phyloP scores from a whole-genome alignment of 306 rosid species.

The Rubus idaeus region DNA sequence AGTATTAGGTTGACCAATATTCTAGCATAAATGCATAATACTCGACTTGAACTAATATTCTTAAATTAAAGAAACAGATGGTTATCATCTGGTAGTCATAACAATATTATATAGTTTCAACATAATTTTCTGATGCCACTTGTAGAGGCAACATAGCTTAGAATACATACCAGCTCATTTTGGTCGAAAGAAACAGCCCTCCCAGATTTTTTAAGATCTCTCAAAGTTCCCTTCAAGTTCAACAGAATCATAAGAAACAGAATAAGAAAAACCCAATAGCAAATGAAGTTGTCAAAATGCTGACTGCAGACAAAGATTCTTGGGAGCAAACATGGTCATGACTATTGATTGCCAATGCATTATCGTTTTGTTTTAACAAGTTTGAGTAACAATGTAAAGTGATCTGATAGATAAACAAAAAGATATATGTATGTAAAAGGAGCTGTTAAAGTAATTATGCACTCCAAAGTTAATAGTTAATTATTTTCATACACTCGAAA shows the following conservation, averaged over 20 bases:
- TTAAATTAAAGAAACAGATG: neutral
- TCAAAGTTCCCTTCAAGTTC: constrained; percentile 69
- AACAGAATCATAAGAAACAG: constrained; percentile 20
- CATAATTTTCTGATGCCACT: neutral
- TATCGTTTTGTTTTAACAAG: neutral
- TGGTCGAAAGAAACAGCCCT: constrained; percentile 44
- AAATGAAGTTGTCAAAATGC: constrained; percentile 17
- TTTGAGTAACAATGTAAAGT: neutral
- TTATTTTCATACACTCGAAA: too few relatives aligned
- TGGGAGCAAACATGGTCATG: neutral
- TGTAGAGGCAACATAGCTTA: constrained; percentile 2
- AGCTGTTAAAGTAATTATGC: neutral
- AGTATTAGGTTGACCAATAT: neutral
- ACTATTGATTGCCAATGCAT: neutral
- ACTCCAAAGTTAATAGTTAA: too few relatives aligned
- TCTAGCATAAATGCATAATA: neutral
- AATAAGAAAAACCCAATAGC: constrained; percentile 21
- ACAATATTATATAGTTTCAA: neutral
- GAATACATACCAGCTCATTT: constrained; percentile 48
- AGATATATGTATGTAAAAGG: neutral
- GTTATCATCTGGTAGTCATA: neutral
- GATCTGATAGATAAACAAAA: neutral
- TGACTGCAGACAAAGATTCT: neutral
- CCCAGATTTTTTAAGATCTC: constrained; percentile 72
- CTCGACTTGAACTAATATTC: neutral